phyloP scores from a whole-genome alignment of 2,329 filamentous ascomycete genomes.

The Rhynchosporium agropyri region DNA sequence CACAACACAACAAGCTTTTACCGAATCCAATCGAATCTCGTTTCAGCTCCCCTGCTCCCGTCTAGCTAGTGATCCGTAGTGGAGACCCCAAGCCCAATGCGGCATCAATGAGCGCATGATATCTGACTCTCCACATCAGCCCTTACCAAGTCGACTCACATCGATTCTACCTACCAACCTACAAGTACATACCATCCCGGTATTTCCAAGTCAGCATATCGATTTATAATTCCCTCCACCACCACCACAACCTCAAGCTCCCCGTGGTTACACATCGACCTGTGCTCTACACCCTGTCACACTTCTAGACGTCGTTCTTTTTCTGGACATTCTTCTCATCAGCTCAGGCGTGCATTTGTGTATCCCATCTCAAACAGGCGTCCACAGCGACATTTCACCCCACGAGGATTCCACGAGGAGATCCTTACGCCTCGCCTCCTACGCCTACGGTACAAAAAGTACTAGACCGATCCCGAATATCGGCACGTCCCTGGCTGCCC shows the following conservation, averaged over 20 bases:
- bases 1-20: not conserved
- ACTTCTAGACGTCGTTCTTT: not conserved
- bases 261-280: not conserved
- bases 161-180: not conserved
- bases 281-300: not conserved
- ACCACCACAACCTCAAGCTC: not conserved
- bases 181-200: not conserved
- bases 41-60: not conserved
- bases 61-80: not conserved
- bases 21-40: not conserved
- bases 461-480: not conserved
- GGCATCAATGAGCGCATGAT: conserved; percentile 18
- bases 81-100: conserved; percentile 12
- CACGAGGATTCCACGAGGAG: not conserved
- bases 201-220: not conserved
- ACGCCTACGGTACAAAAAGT: not conserved
- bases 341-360: not conserved
- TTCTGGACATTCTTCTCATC: not conserved
- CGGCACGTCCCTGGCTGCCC: not conserved
- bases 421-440: not conserved
- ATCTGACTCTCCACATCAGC: not conserved
- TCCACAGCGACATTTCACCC: not conserved
- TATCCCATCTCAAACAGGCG: not conserved
- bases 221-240: no score
- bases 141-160: no score